phyloP scores from a whole-genome alignment of 768 basidiomycete species.

The Leucocoprinus sp. region DNA sequence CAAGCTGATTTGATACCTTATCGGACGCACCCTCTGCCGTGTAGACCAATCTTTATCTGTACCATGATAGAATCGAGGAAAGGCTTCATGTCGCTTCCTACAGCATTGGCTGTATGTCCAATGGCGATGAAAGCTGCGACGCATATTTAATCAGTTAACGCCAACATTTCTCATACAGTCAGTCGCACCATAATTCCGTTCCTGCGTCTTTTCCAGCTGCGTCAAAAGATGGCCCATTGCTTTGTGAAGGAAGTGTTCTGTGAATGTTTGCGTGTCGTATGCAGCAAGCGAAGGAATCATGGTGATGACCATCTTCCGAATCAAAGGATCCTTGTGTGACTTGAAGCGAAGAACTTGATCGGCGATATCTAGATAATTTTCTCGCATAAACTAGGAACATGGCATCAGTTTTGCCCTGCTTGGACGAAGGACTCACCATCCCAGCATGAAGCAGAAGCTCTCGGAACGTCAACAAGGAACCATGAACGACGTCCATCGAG shows the following conservation, averaged over 20 bases:
- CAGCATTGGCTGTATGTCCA: conserved; percentile 87
- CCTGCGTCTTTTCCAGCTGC: conserved; percentile 82
- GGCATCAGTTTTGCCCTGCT: neutral
- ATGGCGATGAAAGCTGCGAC: conserved; percentile 85
- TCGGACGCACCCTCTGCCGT: conserved; percentile 66
- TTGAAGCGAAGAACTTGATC: conserved; percentile 88
- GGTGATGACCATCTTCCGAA: conserved; percentile 91
- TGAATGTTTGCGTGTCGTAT: conserved; percentile 91
- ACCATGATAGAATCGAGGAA: conserved; percentile 89
- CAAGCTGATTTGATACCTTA: neutral
- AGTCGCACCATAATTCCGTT: conserved; percentile 74
- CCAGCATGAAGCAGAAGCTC: conserved; percentile 90
- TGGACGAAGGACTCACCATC: conserved; percentile 52
- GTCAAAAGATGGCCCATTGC: conserved; percentile 88
- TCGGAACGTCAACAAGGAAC: conserved; percentile 84
- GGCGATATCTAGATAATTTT: conserved; percentile 78
- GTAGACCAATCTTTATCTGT: conserved; percentile 84
- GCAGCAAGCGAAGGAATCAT: conserved; percentile 92
- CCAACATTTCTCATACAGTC: neutral
- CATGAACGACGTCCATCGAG: conserved; percentile 86
- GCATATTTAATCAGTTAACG: conserved; percentile 9
- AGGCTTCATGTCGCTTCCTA: conserved; percentile 91
- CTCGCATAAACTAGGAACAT: conserved; percentile 67
- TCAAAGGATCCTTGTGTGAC: conserved; percentile 76
- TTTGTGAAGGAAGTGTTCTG: conserved; percentile 84